phyloP scores from a whole-genome alignment of 345 rosid genomes.

The Salix arbutifolia region DNA sequence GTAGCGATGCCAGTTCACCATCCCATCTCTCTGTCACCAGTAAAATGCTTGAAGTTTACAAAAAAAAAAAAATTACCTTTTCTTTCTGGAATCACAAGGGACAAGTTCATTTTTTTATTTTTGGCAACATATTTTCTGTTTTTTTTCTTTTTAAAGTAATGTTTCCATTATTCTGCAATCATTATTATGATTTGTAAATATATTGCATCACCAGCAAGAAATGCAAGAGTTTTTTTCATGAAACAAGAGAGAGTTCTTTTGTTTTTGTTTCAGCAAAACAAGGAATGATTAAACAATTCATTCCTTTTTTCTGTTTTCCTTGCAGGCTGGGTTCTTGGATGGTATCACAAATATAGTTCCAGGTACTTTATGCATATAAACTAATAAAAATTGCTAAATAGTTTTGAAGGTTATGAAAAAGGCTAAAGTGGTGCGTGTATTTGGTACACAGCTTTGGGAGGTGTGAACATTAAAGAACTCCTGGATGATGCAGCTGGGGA shows the following conservation, averaged over 20 bases:
- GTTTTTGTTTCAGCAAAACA: background rate
- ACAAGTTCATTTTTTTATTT: background rate
- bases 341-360: constrained; percentile 86
- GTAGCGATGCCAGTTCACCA: too few species aligned
- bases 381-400: background rate
- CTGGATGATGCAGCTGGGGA: constrained; percentile 71
- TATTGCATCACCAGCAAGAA: background rate
- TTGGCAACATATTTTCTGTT: background rate
- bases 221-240: background rate
- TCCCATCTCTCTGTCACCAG: too few species aligned
- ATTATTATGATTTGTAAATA: background rate
- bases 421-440: background rate
- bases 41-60: too few species aligned
- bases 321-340: constrained; percentile 86
- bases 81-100: too few species aligned
- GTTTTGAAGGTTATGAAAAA: background rate
- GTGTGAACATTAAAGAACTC: constrained; percentile 74
- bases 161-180: background rate
- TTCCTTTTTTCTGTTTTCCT: background rate
- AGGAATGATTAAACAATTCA: background rate
- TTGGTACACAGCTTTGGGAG: constrained; percentile 60
- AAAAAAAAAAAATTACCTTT: too few species aligned
- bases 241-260: background rate
- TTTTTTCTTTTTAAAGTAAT: background rate
- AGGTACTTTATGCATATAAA: constrained; percentile 39